These are phyloP conservation scores for Podospora sp. DNA, from an alignment of 495 filamentous ascomycete genomes.

Conservation along the genomic window DNA sequence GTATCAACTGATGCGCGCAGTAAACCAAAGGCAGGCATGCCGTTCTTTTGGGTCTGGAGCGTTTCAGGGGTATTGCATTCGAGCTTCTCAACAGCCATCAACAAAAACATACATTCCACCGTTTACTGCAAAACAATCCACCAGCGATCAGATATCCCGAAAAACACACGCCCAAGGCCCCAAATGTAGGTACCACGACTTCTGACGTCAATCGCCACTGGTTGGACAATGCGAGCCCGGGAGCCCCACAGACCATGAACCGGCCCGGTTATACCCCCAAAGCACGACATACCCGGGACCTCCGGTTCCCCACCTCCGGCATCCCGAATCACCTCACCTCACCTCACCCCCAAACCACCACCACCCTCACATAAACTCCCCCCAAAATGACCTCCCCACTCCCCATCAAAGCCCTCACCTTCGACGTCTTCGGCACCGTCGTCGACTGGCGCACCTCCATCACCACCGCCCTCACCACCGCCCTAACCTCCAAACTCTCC, in stretches of 20 bases:
- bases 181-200: neutral
- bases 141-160: too few relatives aligned
- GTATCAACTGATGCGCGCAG: too few relatives aligned
- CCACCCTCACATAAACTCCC: neutral
- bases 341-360: neutral
- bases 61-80: too few relatives aligned
- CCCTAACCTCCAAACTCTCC: constrained; percentile 36
- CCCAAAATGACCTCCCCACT: neutral
- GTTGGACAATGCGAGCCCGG: neutral
- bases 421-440: constrained; percentile 74
- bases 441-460: constrained; percentile 73
- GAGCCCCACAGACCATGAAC: neutral
- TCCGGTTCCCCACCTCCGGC: neutral
- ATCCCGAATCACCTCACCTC: too few relatives aligned
- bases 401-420: constrained; percentile 51
- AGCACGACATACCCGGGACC: neutral
- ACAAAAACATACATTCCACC: too few relatives aligned
- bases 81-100: too few relatives aligned
- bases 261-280: neutral
- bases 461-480: constrained; percentile 54
- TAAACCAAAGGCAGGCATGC: too few relatives aligned
- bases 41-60: too few relatives aligned
- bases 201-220: neutral
- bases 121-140: too few relatives aligned
- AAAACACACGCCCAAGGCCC: too few relatives aligned